Evolutionary conservation across 1,284 basidiomycete species (phyloP).

Genomic region (Ustilago shanxiensis): DNA sequence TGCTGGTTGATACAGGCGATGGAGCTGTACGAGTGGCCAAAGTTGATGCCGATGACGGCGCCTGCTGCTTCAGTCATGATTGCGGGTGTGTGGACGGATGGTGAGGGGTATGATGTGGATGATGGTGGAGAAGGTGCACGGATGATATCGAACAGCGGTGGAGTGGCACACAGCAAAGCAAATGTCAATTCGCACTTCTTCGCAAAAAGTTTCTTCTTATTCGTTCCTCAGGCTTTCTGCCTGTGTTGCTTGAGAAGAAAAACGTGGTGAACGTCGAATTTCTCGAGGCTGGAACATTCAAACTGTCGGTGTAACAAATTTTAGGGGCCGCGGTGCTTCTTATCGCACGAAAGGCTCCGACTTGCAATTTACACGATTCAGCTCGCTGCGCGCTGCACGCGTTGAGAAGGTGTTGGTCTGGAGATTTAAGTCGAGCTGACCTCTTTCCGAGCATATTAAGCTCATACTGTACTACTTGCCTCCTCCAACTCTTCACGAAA

Average conservation of each 20-base stretch:
- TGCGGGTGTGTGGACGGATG: constrained; percentile 12
- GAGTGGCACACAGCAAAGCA: background rate
- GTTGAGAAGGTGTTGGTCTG: constrained; percentile 5
- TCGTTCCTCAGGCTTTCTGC: background rate
- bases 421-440: background rate
- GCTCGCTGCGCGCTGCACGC: constrained; percentile 1
- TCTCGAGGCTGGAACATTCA: background rate
- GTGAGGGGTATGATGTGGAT: background rate
- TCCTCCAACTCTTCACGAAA: too few relatives aligned
- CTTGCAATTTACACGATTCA: background rate
- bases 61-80: constrained; percentile 63
- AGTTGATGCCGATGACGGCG: constrained; percentile 87
- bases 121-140: constrained; percentile 4
- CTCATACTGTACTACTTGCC: too few relatives aligned
- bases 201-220: constrained; percentile 32
- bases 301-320: background rate
- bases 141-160: constrained; percentile 1
- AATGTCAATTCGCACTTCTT: background rate
- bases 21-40: constrained; percentile 94
- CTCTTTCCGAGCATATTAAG: background rate
- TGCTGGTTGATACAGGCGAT: constrained; percentile 94
- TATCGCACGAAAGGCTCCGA: constrained; percentile 15
- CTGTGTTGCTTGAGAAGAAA: constrained; percentile 4
- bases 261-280: background rate
- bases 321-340: background rate